Evolutionary conservation across 2,329 filamentous ascomycete genomes (phyloP).

Genomic region (Dothideomycetidae sp.): DNA sequence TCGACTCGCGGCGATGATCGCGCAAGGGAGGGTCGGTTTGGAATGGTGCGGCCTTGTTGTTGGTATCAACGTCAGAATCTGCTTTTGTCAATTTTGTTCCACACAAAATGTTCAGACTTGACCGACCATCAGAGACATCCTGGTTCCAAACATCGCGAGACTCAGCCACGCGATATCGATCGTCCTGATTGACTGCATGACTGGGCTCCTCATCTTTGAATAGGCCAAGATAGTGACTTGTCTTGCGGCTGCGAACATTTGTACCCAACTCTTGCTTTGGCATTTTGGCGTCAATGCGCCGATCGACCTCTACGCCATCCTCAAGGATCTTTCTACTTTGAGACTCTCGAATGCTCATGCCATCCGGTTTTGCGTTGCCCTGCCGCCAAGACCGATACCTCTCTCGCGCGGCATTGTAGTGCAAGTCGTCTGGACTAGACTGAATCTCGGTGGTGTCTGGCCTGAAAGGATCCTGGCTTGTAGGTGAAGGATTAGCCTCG

Average conservation of each 20-base stretch:
- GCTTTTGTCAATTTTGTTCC: too few relatives aligned
- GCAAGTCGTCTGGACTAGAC: constrained; percentile 12
- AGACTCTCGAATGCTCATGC: constrained; percentile 25
- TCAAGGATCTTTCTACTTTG: constrained; percentile 22
- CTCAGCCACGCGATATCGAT: constrained; percentile 2
- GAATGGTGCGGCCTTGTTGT: not conserved
- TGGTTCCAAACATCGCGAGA: constrained; percentile 3
- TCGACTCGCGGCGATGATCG: not conserved
- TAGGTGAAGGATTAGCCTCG: not conserved
- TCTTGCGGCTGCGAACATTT: constrained; percentile 48
- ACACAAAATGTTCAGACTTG: not conserved
- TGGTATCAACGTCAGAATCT: not conserved
- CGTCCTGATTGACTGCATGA: constrained; percentile 35
- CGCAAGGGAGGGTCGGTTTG: not conserved
- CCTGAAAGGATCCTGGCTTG: not conserved
- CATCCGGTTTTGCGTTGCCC: constrained; percentile 31
- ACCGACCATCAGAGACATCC: not conserved
- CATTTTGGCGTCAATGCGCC: constrained; percentile 49
- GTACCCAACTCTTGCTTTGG: constrained; percentile 40
- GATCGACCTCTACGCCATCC: constrained; percentile 39
- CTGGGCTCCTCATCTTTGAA: constrained; percentile 48
- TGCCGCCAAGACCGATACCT: constrained; percentile 36
- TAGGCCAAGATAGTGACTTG: constrained; percentile 49
- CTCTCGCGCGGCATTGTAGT: constrained; percentile 28
- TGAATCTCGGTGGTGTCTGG: constrained; percentile 1